These are phyloP conservation scores for Solanum etuberosum DNA, from an alignment of 257 asterid species.

Conservation along the genomic window DNA sequence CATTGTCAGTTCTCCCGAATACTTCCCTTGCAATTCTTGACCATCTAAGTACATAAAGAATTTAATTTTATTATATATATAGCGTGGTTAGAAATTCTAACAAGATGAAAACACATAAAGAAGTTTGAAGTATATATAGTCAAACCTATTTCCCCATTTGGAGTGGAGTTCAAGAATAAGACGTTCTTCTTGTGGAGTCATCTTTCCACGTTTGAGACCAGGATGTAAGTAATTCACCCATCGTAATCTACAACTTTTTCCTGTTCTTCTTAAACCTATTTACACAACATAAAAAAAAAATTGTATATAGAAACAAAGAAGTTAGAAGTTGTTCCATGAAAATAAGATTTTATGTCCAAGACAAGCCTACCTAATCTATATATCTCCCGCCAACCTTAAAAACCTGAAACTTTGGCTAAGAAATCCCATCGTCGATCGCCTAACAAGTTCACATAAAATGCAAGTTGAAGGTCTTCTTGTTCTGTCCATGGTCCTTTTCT, in stretches of 20 bases:
- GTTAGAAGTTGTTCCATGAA: constrained; percentile 1
- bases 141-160: constrained; percentile 32
- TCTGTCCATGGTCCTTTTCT: constrained; percentile 92
- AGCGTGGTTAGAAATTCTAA: background rate
- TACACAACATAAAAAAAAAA: background rate
- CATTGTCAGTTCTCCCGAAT: constrained; percentile 91
- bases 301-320: background rate
- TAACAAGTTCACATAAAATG: constrained; percentile 66
- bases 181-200: constrained; percentile 20
- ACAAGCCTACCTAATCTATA: constrained; percentile 28
- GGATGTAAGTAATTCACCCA: constrained; percentile 92
- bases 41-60: constrained; percentile 40
- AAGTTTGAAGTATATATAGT: background rate
- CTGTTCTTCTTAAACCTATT: constrained; percentile 75
- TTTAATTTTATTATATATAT: background rate
- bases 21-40: constrained; percentile 72
- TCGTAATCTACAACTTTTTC: constrained; percentile 18
- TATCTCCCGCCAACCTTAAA: constrained; percentile 88
- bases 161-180: background rate
- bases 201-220: constrained; percentile 71
- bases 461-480: constrained; percentile 69
- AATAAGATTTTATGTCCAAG: constrained; percentile 44
- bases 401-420: constrained; percentile 96
- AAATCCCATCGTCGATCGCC: constrained; percentile 96
- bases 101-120: background rate